Evolutionary conservation across 805 yeast species (phyloP), one percentile per base, ranked within the genome.

Genomic region (Candida lessepsii): DNA sequence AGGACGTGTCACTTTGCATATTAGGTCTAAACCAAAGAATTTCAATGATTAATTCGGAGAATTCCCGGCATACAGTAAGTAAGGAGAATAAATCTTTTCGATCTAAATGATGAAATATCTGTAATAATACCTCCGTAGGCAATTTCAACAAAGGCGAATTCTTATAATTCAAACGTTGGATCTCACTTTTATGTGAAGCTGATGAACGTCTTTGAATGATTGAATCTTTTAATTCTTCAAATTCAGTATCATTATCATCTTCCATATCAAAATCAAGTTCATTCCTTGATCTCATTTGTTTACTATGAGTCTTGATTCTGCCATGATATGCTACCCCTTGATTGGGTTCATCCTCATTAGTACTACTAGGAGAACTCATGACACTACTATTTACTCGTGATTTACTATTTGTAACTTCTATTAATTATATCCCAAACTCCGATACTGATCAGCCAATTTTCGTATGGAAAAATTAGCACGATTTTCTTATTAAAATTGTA

Each of bases 11-110:
- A 44, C 71, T 69, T 46, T 74, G 76, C 60, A 86, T 71, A 30
- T 76, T 77, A 3, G 97, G 96, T 44, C 98, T 76, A 56, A 86
- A 86, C 95, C 96, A 90, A 21, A 90, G 66, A 29, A 83, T 71
- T 52, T 86, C 96, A 9, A 88, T 80, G 10, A 86, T 80, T 29
- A 86, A 68, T 49, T 79, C 76, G 9, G 89, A 85, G 84, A 96
- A 89, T 45, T 80, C 75, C 51, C 78, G 80, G 61, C 96, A 89
- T 6, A 87, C 90, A 1, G 87, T 71, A 46, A 87, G 65, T 16
- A 83, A 61, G 10, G 78, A 69, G 19, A 78, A 79, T 44, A 81
- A 64, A 51, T 83, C 89, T 48, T 74, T 78, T 29, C 83, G 72
- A 35, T 73, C 78, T 37, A 84, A 63, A 45, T 81, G 73, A 39